A percentile compares a stretch with the other conserved stretches of the same genome.
phyloP scores from a whole-genome alignment of 148 eudicot genomes.

The Selenicereus undatus region DNA sequence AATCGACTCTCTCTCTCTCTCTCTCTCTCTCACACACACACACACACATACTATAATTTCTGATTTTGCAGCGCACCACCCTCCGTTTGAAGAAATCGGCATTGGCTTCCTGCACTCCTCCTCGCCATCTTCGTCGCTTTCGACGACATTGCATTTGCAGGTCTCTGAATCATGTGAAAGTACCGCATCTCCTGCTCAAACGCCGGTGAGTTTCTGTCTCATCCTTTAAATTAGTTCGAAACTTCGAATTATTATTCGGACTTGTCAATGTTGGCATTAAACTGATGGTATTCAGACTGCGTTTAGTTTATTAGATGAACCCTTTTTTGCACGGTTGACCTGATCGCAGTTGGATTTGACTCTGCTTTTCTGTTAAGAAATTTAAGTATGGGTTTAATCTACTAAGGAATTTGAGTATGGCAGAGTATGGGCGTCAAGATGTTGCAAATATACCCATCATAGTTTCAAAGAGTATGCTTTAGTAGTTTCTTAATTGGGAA shows the following conservation, averaged over 20 bases:
- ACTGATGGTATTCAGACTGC: not conserved
- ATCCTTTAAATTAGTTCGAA: not conserved
- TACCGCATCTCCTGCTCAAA: not conserved
- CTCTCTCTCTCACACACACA: too few species aligned
- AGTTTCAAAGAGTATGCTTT: not conserved
- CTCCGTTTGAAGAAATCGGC: constrained; percentile 12
- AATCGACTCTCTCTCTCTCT: constrained; percentile 3
- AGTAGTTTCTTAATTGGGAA: not conserved
- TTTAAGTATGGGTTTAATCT: not conserved
- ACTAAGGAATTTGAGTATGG: not conserved
- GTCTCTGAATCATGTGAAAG: constrained; percentile 3
- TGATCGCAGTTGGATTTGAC: constrained; percentile 5
- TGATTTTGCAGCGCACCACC: not conserved
- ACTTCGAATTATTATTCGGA: not conserved
- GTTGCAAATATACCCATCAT: not conserved
- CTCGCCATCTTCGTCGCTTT: not conserved
- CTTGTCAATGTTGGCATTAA: not conserved
- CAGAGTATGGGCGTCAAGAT: not conserved
- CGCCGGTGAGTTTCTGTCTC: not conserved
- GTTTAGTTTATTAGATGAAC: not conserved
- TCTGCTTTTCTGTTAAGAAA: not conserved
- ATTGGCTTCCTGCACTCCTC: not conserved
- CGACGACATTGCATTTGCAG: constrained; percentile 1
- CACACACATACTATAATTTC: not conserved
- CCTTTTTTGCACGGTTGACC: not conserved